A percentile compares a stretch with the other conserved stretches of the same genome.
phyloP scores from a whole-genome alignment of 345 rosid species.

The rapeseed (Brassica napus) region DNA sequence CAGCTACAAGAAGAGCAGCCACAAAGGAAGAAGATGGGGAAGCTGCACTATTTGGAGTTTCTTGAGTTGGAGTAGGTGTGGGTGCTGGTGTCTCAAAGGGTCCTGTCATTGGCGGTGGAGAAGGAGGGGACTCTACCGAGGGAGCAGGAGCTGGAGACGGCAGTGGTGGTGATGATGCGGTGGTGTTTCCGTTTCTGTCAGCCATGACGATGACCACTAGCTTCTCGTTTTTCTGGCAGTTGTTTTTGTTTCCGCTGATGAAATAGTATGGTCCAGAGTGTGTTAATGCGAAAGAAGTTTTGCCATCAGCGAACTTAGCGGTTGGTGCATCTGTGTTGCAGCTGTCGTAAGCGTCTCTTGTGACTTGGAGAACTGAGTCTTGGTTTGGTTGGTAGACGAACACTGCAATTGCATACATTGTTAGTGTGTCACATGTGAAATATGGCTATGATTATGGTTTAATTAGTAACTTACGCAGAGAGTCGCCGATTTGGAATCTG shows the following conservation, averaged over 20 bases:
- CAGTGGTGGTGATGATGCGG: constrained; percentile 28
- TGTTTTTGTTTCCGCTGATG: constrained; percentile 75
- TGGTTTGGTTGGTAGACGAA: constrained; percentile 54
- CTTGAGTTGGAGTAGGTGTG: constrained; percentile 44
- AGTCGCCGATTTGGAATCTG: constrained; percentile 82
- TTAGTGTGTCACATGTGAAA: background rate
- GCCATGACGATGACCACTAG: constrained; percentile 62
- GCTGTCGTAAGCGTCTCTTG: constrained; percentile 51
- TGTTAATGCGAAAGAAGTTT: constrained; percentile 56
- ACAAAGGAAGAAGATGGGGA: constrained; percentile 37
- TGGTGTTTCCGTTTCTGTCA: constrained; percentile 52
- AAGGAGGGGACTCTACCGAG: constrained; percentile 45
- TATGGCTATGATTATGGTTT: background rate
- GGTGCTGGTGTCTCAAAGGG: constrained; percentile 54
- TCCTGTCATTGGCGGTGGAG: constrained; percentile 59
- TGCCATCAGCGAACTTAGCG: constrained; percentile 49
- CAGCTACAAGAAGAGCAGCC: constrained; percentile 49
- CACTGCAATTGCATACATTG: constrained; percentile 44
- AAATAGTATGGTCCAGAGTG: constrained; percentile 65
- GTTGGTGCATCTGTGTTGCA: constrained; percentile 53
- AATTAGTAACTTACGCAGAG: constrained; percentile 54
- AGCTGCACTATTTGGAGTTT: constrained; percentile 45
- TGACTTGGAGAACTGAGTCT: constrained; percentile 78
- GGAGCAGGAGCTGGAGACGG: constrained; percentile 62
- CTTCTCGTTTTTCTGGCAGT: constrained; percentile 73